Base-by-base conservation (phyloP, 495 filamentous ascomycete genomes). In the Pseudoneurospora amorphoporcata region DNA sequence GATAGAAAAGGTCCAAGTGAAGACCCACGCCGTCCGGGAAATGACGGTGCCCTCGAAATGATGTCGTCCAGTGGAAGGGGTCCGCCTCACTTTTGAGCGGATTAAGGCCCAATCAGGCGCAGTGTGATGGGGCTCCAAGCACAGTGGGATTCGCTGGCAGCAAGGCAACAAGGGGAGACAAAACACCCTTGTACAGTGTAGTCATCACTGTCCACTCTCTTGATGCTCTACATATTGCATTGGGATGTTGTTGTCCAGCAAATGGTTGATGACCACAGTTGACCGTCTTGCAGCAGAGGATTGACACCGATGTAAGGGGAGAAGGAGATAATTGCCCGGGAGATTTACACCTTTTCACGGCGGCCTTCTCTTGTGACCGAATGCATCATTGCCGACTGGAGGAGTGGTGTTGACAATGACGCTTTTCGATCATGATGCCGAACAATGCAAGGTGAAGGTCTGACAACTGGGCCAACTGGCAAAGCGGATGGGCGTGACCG, bases 31-130 rank as follows among this genome's bases (percentile, higher is more conserved):
- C 74, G 74, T 70, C 72, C 68, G 69, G 41, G 35, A 74, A 40
- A 53, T 38, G 53, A 29, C 69, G 61, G 72, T 68, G 69, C 72
- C 14, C 19, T 41, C 41, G 71, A 45, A 43, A 39, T 39, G 53
- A 72, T 41, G 39, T 71, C 39, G 39, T 65, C 75, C 75, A 76
- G 71, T 76, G 73, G 69, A 75, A 38, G 41, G 41, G 29, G 14
- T 29, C 69, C 75, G 75, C 75, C 75, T 76, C 73, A 73, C 73
- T 76, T 76, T 76, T 75, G 32, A 17, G 35, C 14, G 39, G 40
- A 29, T 38, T n/a, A 32, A 12, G 38, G 40, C 68, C 75, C 75
- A 76, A 76, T 76, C 73, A 74, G 7, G 68, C 45, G 16, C n/a
- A 29, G 70, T 73, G 73, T 75, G 73, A 76, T 38, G 38, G 65